Conservation (phyloP, 2,329 filamentous ascomycete genomes). For the Epichloe uncinata region DNA sequence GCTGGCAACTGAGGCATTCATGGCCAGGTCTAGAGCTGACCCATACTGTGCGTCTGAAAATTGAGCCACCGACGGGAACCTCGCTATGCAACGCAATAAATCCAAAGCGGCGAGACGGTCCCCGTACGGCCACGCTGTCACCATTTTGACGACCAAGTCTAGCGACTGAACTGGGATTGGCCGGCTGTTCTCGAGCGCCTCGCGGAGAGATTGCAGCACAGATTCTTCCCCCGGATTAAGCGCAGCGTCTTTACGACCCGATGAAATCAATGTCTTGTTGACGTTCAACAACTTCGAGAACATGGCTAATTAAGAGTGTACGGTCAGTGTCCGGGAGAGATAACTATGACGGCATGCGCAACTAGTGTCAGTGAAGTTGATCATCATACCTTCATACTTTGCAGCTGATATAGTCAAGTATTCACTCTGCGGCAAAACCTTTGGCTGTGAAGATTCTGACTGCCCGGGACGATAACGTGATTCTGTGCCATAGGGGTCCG, state of each 20-base stretch:
- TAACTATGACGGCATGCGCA: too few relatives aligned
- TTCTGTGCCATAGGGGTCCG: conserved; percentile 69
- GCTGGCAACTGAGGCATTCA: conserved; percentile 27
- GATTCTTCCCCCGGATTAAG: conserved; percentile 60
- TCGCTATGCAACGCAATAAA: conserved; percentile 69
- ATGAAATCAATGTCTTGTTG: conserved; percentile 58
- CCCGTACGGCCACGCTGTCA: conserved; percentile 65
- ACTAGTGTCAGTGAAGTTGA: background rate
- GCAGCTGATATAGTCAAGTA: conserved; percentile 68
- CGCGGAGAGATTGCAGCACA: conserved; percentile 45
- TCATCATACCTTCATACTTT: conserved; percentile 43
- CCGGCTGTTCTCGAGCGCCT: conserved; percentile 47
- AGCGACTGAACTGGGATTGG: conserved; percentile 39
- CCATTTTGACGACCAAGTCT: conserved; percentile 55
- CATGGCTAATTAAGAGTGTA: conserved; percentile 38
- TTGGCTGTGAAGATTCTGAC: conserved; percentile 30
- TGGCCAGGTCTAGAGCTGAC: conserved; percentile 45
- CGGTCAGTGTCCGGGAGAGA: background rate
- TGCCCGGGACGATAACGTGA: conserved; percentile 62
- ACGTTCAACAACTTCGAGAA: conserved; percentile 64
- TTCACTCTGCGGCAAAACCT: conserved; percentile 61
- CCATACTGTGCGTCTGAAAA: conserved; percentile 37
- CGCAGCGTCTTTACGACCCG: conserved; percentile 59
- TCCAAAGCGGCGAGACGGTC: conserved; percentile 78
- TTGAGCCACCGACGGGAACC: conserved; percentile 52